Conservation (phyloP, 192 early-diverging fungal genomes). For the Allomyces macrogynus region DNA sequence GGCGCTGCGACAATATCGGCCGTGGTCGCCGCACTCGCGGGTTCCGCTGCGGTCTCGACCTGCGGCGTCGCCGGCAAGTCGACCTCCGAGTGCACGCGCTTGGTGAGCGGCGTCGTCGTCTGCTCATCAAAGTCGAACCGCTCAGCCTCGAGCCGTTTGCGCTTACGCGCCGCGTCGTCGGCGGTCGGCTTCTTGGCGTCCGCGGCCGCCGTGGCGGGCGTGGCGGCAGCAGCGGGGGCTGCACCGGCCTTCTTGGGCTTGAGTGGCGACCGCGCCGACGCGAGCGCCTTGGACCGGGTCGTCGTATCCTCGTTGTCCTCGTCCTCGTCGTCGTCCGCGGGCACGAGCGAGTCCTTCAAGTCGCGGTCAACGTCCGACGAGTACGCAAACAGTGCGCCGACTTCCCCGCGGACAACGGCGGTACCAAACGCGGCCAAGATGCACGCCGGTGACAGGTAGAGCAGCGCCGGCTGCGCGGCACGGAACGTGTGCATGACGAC, state of each 20-base stretch:
- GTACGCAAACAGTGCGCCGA: conserved; percentile 42
- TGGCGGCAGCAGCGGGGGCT: background rate
- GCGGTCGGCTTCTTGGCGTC: background rate
- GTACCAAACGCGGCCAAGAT: conserved; percentile 59
- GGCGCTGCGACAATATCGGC: background rate
- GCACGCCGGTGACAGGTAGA: conserved; percentile 93
- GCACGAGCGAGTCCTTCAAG: background rate
- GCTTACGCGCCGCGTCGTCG: background rate
- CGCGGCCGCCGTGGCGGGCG: background rate
- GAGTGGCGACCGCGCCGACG: background rate
- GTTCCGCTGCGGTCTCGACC: background rate
- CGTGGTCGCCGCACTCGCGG: background rate
- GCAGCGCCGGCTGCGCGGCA: conserved; percentile 85
- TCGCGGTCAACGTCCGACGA: conserved; percentile 31
- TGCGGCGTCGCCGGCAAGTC: background rate
- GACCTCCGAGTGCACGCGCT: background rate
- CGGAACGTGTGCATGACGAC: conserved; percentile 87
- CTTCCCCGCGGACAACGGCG: conserved; percentile 41
- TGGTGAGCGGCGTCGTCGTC: background rate
- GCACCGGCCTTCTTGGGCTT: background rate
- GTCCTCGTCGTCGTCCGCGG: background rate
- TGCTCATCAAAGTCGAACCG: background rate
- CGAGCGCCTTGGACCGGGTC: background rate
- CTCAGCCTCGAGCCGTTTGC: background rate
- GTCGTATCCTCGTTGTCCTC: background rate